Evolutionary conservation across 2,329 filamentous ascomycete genomes (phyloP).

Genomic region (Clonostachys rhizophaga): DNA sequence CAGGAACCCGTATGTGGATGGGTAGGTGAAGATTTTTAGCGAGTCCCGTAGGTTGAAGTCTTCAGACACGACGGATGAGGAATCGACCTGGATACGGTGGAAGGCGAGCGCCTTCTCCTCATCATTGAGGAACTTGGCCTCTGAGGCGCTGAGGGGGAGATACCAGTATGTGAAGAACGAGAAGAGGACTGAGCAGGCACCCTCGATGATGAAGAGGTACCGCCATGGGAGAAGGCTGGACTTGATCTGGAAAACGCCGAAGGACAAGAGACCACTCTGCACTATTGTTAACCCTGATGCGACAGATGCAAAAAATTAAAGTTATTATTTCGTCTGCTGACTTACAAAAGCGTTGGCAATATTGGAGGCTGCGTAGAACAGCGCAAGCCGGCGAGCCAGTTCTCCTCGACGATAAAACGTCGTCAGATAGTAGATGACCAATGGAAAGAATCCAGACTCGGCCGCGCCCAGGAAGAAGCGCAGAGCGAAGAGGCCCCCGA

Average conservation of each 20-base stretch:
- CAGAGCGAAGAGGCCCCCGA: slow-evolving; percentile 42
- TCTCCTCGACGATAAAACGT: slow-evolving; percentile 45
- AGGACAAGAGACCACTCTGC: slow-evolving; percentile 36
- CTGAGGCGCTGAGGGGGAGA: slow-evolving; percentile 58
- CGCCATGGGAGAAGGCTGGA: slow-evolving; percentile 35
- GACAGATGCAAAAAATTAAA: neutral
- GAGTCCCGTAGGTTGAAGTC: slow-evolving; percentile 45
- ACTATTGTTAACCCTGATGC: neutral
- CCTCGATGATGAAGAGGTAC: slow-evolving; percentile 51
- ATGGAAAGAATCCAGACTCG: slow-evolving; percentile 51
- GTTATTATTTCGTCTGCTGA: neutral
- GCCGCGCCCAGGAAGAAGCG: slow-evolving; percentile 47
- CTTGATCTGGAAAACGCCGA: slow-evolving; percentile 42
- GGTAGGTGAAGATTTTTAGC: slow-evolving; percentile 44
- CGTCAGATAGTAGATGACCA: slow-evolving; percentile 47
- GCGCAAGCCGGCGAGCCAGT: slow-evolving; percentile 40
- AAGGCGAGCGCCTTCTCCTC: slow-evolving; percentile 66
- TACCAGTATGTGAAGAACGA: slow-evolving; percentile 64
- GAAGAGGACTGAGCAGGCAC: slow-evolving; percentile 52
- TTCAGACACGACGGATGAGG: slow-evolving; percentile 56
- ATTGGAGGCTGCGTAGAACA: slow-evolving; percentile 74
- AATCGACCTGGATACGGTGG: slow-evolving; percentile 72
- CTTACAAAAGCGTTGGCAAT: slow-evolving; percentile 57
- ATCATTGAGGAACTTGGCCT: slow-evolving; percentile 60
- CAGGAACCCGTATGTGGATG: slow-evolving; percentile 43